Base-by-base conservation (phyloP, 352 stramenopile genomes). In the Aphanomyces astaci region DNA sequence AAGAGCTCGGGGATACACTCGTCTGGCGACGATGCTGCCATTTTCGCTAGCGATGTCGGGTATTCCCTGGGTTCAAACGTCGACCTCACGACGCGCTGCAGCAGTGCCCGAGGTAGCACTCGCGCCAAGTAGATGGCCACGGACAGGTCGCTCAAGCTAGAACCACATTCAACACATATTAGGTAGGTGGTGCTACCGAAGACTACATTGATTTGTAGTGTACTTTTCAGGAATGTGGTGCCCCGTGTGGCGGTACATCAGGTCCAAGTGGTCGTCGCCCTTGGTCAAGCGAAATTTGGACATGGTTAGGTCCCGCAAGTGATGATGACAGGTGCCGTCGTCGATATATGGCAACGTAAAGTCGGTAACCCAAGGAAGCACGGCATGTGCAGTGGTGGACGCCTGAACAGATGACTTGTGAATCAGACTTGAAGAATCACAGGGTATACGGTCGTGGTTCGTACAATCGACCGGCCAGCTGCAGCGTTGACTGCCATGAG, bases 1-100 rank as follows among this genome's bases (percentile, higher is more conserved):
- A 89, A 99, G 72, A 98, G 98, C 72, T 98, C 96, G 13, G 92
- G 88, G 63, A 98, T 98, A 65, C 92, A 98, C 72, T 99, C 96
- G 59, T 99, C 96, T 0, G 96, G 95, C 9, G 92, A 97, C 91
- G 92, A 98, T 46, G 92, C 77, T 73, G 89, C 98, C 77, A 98
- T 86, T 1, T 90, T 84, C 48, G 74, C 68, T 60, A 98, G 84
- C 1, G 85, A 95, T 0, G 81, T 77, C 0, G 95, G 95, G 69
- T 98, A 98, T 71, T 98, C 93, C 64, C 93, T 88, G 4, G 92
- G 72, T 66, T 98, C 85, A 64, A 98, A 98, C 60, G 96, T 91
- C 5, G 84, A 79, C 40, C 96, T 80, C 0, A 99, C 95, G 2
- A 98, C 86, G 30, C 78, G 72, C 1, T 76, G 74, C 9, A 99